Evolutionary conservation across 257 asterid genomes (phyloP), one percentile per base, ranked within the genome.

Genomic region (Oldenlandia corymbosa): DNA sequence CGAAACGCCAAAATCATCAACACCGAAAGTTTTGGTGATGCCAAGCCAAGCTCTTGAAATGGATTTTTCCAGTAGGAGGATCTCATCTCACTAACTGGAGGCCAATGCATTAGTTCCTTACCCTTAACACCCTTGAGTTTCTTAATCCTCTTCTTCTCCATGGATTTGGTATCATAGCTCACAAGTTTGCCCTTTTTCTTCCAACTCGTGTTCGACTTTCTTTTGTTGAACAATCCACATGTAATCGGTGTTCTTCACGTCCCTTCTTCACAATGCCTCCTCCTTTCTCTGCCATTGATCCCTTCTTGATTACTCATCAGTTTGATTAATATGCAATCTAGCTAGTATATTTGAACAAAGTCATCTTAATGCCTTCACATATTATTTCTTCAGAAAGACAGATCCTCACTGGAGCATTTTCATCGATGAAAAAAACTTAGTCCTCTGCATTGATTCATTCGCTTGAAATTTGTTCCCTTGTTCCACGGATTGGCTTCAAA

Each of bases 51-150:
- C 95, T 79, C 83, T 86, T 88, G 84, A 86, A 79, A 41, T 80
- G 82, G 50, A 88, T 66, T 76, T 88, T 88, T 7, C 87, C 93
- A 1, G 84, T 76, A 7, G 84, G 67, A 14, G 82, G 79, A 63
- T 75, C 72, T 72, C 30, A 83, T 83, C 71, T 80, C 85, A 53
- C 72, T 75, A 10, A 83, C 87, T 0, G 91, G 86, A 13, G 95
- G 91, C 88, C 93, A 83, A n/a, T 83, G 60, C 83, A 83, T 70
- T 13, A 85, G 75, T 78, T 85, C 88, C 74, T 81, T 81, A 1
- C 88, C 85, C 77, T 87, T 87, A 27, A 85, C 87, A 34, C 91
- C 94, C 75, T 81, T 80, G 17, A 88, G 85, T 62, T 88, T 88
- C 84, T 84, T 84, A 70, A 88, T 88, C 74, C 71, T 68, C 74